These are phyloP conservation scores for Taxillus chinensis DNA, from an alignment of 164 flowering plant species.

Conservation along the genomic window DNA sequence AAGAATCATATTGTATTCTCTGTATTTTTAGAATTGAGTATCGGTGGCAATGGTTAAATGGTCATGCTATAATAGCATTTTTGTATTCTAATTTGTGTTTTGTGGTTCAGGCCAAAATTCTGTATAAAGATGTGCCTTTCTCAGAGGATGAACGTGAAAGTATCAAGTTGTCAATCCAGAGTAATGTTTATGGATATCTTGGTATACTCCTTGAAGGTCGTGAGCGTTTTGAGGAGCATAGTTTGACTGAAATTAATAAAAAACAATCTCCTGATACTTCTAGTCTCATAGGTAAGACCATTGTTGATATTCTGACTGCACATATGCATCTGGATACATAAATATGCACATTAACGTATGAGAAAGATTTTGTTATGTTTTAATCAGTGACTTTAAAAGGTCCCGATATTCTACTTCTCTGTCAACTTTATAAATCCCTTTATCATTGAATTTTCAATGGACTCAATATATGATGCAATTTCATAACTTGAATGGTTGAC, in stretches of 20 bases:
- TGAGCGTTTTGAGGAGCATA: constrained; percentile 91
- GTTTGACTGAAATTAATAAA: constrained; percentile 26
- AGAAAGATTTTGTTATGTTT: no score
- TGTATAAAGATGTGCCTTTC: constrained; percentile 65
- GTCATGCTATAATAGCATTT: neutral
- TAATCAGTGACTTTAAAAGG: no score
- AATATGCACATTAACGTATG: no score
- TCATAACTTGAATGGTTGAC: no score
- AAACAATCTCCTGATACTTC: constrained; percentile 19
- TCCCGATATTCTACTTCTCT: no score
- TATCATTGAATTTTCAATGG: no score
- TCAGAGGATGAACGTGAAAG: constrained; percentile 67
- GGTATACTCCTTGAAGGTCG: constrained; percentile 96
- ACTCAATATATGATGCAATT: no score
- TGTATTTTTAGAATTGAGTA: neutral
- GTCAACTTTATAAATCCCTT: no score
- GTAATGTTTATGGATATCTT: constrained; percentile 76
- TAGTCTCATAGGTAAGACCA: constrained; percentile 23
- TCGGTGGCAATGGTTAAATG: neutral
- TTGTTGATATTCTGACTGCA: neutral
- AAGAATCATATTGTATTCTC: neutral
- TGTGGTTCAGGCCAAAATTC: constrained; percentile 70
- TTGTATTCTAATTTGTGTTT: neutral
- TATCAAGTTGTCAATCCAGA: constrained; percentile 74
- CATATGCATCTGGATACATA: neutral